Base-by-base conservation (phyloP, 352 stramenopile genomes). In the Phytopythium delawarense region DNA sequence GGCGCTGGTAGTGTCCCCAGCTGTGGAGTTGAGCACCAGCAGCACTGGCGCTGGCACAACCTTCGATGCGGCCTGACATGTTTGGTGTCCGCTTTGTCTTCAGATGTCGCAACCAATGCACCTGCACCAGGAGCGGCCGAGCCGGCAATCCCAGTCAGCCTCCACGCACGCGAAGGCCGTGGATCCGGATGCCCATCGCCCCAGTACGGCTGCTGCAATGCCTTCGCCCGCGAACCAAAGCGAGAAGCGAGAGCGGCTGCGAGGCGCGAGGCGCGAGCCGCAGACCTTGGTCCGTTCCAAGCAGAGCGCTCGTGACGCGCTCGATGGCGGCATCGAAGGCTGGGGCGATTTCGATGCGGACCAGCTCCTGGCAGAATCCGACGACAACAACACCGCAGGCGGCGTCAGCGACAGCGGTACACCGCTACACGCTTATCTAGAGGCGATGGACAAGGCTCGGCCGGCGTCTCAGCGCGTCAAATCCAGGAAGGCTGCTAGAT, bases 261-360 rank as follows among this genome's bases (percentile, higher is more conserved):
- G 13, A 40, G n/a, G 11, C 8, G 0, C 49, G 18, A 18, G n/a
- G 21, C 25, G 15, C 4, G 32, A 55, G 18, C 25, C 12, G 32
- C 34, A 57, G 21, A 6, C 34, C 8, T 4, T 20, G 4, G n/a
- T 9, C 30, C 9, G 11, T 18, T 8, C 3, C 21, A 23, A 46
- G 51, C 28, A 57, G 34, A 28, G 37, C 32, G 18, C 15, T 40
- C 20, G 7, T 15, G 35, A 46, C 12, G 8, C 25, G 15, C n/a
- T 32, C 11, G 23, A 48, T 45, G 39, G 30, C n/a, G 21, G 53
- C 15, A 50, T 75, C 7, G 64, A 75, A 49, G 79, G 66, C 51
- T 89, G 79, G 79, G 78, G 74, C 5, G 78, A 89, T 37, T 84
- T 86, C 39, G 70, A 89, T 42, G 61, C 78, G 2, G 79, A 89